A percentile compares a stretch with the other conserved stretches of the same genome.
Conservation (phyloP, 257 asterid genomes). For the Solanum raphanifolium region DNA sequence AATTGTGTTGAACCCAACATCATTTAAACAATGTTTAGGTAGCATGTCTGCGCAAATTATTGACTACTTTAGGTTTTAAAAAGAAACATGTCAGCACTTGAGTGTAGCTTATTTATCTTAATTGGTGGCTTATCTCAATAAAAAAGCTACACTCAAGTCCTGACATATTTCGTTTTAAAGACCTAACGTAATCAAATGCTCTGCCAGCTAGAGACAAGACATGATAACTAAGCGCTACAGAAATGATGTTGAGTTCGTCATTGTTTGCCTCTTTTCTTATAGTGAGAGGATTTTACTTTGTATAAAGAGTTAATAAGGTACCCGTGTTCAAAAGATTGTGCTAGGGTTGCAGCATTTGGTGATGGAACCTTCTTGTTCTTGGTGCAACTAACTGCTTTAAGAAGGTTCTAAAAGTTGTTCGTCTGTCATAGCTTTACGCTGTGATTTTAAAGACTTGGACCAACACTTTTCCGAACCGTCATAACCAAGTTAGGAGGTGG, state of each 20-base stretch:
- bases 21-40: no score
- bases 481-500: conserved; percentile 81
- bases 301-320: not conserved
- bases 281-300: not conserved
- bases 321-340: conserved; percentile 46
- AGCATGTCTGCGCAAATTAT: no score
- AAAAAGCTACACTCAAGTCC: not conserved
- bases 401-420: conserved; percentile 49
- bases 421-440: conserved; percentile 17
- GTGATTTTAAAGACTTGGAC: conserved; percentile 19
- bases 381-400: conserved; percentile 72
- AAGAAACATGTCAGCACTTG: no score
- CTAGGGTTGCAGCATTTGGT: conserved; percentile 78
- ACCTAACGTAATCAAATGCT: conserved; percentile 68
- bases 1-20: no score
- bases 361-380: conserved; percentile 80
- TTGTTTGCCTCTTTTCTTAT: no score
- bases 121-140: not conserved
- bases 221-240: conserved; percentile 61
- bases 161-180: conserved; percentile 13
- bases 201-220: conserved; percentile 84
- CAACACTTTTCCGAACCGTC: conserved; percentile 49
- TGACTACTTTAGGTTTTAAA: no score
- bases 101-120: no score
- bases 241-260: conserved; percentile 54